Evolutionary conservation across 148 eudicot species (phyloP).

Genomic region (Rhododendron williamsianum): DNA sequence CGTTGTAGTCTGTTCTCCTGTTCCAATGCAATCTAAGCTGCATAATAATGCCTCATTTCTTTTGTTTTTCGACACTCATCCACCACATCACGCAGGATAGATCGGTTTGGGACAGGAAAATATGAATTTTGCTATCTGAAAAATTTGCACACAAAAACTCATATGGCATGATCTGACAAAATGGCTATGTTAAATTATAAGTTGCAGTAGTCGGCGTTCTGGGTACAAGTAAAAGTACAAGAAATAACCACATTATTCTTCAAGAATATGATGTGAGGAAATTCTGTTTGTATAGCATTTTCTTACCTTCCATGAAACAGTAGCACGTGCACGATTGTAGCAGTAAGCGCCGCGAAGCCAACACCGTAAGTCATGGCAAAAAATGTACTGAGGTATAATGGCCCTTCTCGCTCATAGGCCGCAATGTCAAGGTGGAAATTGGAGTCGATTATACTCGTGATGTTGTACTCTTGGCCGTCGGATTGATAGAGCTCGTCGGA

Average conservation of each 20-base stretch:
- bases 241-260: neutral
- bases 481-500: slow-evolving; percentile 58
- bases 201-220: neutral
- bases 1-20: neutral
- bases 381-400: slow-evolving; percentile 77
- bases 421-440: slow-evolving; percentile 66
- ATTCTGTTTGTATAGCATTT: neutral
- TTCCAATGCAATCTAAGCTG: neutral
- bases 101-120: neutral
- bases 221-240: neutral
- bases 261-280: neutral
- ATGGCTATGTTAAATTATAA: neutral
- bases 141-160: no score
- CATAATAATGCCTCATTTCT: neutral
- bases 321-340: slow-evolving; percentile 74
- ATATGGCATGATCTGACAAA: neutral
- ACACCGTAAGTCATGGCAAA: slow-evolving; percentile 96
- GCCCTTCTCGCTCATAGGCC: slow-evolving; percentile 72
- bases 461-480: slow-evolving; percentile 61
- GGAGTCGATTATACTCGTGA: slow-evolving; percentile 65
- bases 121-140: neutral
- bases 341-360: slow-evolving; percentile 83
- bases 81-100: neutral
- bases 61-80: neutral
- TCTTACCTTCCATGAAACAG: slow-evolving; percentile 85